phyloP scores from a whole-genome alignment of 2,329 filamentous ascomycete genomes.

The Ceratocystis variospora region DNA sequence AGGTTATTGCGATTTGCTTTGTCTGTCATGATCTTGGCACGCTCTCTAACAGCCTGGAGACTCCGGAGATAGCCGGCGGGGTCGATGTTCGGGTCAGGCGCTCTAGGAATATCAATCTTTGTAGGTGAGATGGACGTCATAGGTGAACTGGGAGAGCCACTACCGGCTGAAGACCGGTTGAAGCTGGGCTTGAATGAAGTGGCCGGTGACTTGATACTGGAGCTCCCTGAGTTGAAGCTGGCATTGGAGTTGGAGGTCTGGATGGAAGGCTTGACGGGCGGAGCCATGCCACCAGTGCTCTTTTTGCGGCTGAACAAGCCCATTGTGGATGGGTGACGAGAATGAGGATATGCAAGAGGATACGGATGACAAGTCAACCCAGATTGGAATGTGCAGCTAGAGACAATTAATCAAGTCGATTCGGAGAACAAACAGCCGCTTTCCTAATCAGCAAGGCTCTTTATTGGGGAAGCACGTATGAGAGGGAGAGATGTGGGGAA shows the following conservation, averaged over 20 bases:
- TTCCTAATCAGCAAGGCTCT: background rate
- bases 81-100: conserved; percentile 76
- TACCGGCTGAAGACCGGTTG: conserved; percentile 40
- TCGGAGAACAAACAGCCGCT: no score
- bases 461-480: background rate
- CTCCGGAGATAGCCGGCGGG: conserved; percentile 84
- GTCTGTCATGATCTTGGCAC: conserved; percentile 57
- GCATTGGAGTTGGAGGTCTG: conserved; percentile 35
- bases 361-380: no score
- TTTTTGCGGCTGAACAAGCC: conserved; percentile 20
- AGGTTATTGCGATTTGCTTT: conserved; percentile 67
- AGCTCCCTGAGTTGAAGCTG: conserved; percentile 39
- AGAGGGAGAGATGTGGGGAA: background rate
- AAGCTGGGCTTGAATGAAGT: conserved; percentile 28
- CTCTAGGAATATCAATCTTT: conserved; percentile 66
- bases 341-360: no score
- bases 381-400: no score
- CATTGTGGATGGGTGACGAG: conserved; percentile 24
- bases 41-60: conserved; percentile 73
- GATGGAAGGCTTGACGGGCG: conserved; percentile 26
- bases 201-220: conserved; percentile 33
- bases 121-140: conserved; percentile 42
- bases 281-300: conserved; percentile 5
- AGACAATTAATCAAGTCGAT: no score
- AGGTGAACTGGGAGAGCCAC: conserved; percentile 35